Base-by-base conservation (phyloP, 345 rosid species). In the Corchorus capsularis region DNA sequence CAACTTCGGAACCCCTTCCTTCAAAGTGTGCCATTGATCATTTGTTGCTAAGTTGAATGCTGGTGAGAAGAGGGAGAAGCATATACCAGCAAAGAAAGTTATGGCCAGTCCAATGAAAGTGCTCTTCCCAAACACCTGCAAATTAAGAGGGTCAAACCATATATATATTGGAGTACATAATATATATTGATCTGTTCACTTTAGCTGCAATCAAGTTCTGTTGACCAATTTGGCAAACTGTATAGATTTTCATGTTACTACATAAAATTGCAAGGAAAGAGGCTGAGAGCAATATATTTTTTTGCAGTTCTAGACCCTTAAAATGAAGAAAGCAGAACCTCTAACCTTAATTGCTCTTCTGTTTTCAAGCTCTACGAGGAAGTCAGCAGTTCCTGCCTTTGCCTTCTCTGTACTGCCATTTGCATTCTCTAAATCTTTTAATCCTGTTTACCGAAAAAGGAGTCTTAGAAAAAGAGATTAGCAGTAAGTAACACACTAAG, bases 21-120 rank as follows among this genome's bases (percentile, higher is more conserved):
- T 85, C 82, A 94, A 83, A 6, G 96, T 80, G 73, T 89, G 79
- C 92, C 93, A 92, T 71, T 94, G 95, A 84, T 94, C 96, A 45
- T 92, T 94, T 73, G 94, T 88, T 0, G 98, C 93, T 81, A 92
- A 83, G 87, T 91, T 94, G 74, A 94, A 87, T 60, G 97, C 93
- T 4, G 97, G 98, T 19, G 97, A 91, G 88, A 90, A 91, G n/a
- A 94, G 84, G 50, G 96, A 92, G 80, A 92, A 88, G 84, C 93
- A 91, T 55, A 86, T 43, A 6, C 97, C 96, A 12, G 96, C 94
- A 71, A 87, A 91, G 86, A 92, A 87, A 12, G 92, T 87, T 73
- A 90, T 80, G 37, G 72, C 72, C 19, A 94, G 80, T 55, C 94
- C 94, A 22, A 90, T 79, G 15, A 91, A 5, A 22, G 85, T 80